phyloP scores from a whole-genome alignment of 169 alveolate species.

The Pseudocohnilembus persalinus region DNA sequence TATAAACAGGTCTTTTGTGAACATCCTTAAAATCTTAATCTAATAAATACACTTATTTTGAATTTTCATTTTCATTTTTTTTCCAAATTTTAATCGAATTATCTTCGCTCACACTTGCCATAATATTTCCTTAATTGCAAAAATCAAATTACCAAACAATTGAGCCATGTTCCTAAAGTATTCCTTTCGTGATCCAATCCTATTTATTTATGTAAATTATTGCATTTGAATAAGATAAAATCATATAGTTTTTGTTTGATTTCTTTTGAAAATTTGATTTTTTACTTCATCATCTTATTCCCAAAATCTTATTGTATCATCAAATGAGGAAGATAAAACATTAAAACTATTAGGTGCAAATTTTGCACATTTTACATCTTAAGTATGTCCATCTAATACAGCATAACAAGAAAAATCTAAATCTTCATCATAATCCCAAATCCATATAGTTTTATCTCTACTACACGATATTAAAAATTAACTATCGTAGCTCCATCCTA shows the following conservation, averaged over 20 bases:
- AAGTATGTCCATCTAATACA: conserved; percentile 82
- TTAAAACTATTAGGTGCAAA: conserved; percentile 74
- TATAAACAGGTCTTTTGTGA: conserved; percentile 61
- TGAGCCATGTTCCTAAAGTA: conserved; percentile 64
- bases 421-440: conserved; percentile 79
- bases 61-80: conserved; percentile 35
- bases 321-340: conserved; percentile 82
- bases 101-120: conserved; percentile 80
- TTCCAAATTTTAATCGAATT: conserved; percentile 66
- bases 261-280: background rate
- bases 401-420: conserved; percentile 80
- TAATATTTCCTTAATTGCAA: conserved; percentile 57
- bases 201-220: too few species aligned
- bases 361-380: conserved; percentile 85
- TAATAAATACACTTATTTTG: conserved; percentile 20
- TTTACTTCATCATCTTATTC: conserved; percentile 62
- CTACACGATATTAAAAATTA: conserved; percentile 86
- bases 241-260: background rate
- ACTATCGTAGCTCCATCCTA: conserved; percentile 83
- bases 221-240: too few species aligned
- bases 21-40: conserved; percentile 39
- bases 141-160: conserved; percentile 84
- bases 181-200: conserved; percentile 68
- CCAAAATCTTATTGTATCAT: conserved; percentile 81
- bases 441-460: conserved; percentile 90